These are phyloP conservation scores for Silene latifolia DNA, from an alignment of 148 eudicot genomes.

Conservation along the genomic window DNA sequence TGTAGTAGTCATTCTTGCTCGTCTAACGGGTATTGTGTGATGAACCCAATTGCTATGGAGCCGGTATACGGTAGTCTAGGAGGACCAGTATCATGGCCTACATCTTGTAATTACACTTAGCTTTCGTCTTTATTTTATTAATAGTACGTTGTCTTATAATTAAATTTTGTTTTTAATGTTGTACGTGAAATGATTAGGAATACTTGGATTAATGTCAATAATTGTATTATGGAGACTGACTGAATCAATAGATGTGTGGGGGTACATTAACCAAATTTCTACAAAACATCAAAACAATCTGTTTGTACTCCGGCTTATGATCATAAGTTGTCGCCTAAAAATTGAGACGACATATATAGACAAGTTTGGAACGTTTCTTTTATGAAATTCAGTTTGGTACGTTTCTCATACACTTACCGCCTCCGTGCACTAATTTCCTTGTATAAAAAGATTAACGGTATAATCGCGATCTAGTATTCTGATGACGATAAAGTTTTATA, in stretches of 20 bases:
- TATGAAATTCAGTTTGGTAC: no score
- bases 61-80: conserved; percentile 28
- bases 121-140: conserved; percentile 5
- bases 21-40: conserved; percentile 36
- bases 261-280: neutral
- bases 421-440: no score
- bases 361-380: no score
- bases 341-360: no score
- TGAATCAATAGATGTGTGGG: conserved; percentile 7
- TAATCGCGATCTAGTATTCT: no score
- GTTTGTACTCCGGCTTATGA: no score
- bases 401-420: no score
- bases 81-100: conserved; percentile 26
- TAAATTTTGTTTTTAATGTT: conserved; percentile 4
- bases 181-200: neutral
- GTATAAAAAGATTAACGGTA: no score
- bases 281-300: no score
- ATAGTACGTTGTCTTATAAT: neutral
- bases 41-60: conserved; percentile 42
- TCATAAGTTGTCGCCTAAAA: no score
- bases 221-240: neutral
- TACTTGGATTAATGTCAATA: neutral
- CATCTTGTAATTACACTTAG: conserved; percentile 17
- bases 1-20: conserved; percentile 26
- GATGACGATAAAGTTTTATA: no score